Base-by-base conservation (phyloP, 345 rosid genomes). In the Populus pruinosa region DNA sequence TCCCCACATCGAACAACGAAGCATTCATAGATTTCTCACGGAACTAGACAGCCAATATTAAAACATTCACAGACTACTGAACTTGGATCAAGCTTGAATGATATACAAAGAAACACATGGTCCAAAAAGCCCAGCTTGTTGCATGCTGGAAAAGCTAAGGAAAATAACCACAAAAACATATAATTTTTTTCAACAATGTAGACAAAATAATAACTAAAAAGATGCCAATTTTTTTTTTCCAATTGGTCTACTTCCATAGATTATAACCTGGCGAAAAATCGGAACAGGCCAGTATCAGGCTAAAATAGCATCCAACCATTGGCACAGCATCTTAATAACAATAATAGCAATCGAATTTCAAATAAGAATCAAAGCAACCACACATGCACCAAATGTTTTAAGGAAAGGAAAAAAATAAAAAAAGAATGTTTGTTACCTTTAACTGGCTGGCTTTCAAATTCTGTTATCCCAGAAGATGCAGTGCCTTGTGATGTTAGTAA, bases 381-480 rank as follows among this genome's bases (percentile, higher is more conserved):
- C 59, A 53, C 9, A 6, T 18, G 59, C 36, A 63, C 10, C 67
- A 63, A 23, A 63, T 27, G 18, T 63, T 23, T 63, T 12, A 63
- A 27, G 31, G 18, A 3, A 23, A 44, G 2, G 1, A 0, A 38
- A 3, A 20, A 33, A 33, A 33, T 33, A 33, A 33, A 33, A 4
- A 33, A 4, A 33, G 5, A 33, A 33, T 33, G 36, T 33, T 33
- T 33, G 5, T 33, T 82, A 91, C 95, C 97, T 86, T 86, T 89
- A 84, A 76, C 69, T 65, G 77, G 82, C 31, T 77, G 81, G 77
- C 79, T 76, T n/a, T 90, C 95, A 67, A 83, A 73, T 76, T 88
- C 95, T 6, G 91, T 87, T 55, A 87, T 75, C 41, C 88, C 89
- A 12, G 91, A 87, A 44, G 90, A 87, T n/a, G 88, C 91, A 83